Base-by-base conservation (phyloP, 2,329 filamentous ascomycete species). In the Fusarium subtropicale region DNA sequence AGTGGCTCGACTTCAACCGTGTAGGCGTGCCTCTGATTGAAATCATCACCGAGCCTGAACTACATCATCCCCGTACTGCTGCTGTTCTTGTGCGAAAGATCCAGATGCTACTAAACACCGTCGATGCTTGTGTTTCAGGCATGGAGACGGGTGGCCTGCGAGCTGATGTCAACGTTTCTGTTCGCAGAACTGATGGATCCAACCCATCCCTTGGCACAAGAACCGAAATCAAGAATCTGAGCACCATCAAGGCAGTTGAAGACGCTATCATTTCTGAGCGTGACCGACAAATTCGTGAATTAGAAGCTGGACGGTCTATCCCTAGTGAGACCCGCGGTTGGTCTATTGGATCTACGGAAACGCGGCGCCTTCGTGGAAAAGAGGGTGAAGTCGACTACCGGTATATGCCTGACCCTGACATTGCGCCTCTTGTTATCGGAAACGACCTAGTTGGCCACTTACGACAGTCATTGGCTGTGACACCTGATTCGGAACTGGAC, bases 301-400 rank as follows among this genome's bases (percentile, higher is more conserved):
- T 98, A 0, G 90, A 96, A 76, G 83, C 84, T 7, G 95, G 95
- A 1, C 92, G 92, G 2, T 80, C 82, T 0, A 86, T 97, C 51
- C 86, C 90, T 69, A 93, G 94, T 45, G 96, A 99, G 81, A 99
- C 96, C 10, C 87, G 96, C 60, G 95, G 96, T 8, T 99, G 94
- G 94, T 92, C 93, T 1, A 86, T 97, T 26, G 94, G 94, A 4
- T 91, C 89, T 67, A 93, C 88, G 6, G 91, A 94, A 77, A 98
- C 96, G 5, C 89, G 88, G 61, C 87, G 91, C 41, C 82, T 99
- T 44, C 88, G 96, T 74, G 93, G 93, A 28, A 99, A 99, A 79
- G 96, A 98, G 79, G 96, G 96, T 48, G 95, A 97, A 76, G 94
- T 98, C 8, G 96, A 99, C 79, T 99, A 99, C 79, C 87, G 96